Evolutionary conservation across 1,139 yeast genomes (phyloP).

Genomic region (Geotrichum fermentans): DNA sequence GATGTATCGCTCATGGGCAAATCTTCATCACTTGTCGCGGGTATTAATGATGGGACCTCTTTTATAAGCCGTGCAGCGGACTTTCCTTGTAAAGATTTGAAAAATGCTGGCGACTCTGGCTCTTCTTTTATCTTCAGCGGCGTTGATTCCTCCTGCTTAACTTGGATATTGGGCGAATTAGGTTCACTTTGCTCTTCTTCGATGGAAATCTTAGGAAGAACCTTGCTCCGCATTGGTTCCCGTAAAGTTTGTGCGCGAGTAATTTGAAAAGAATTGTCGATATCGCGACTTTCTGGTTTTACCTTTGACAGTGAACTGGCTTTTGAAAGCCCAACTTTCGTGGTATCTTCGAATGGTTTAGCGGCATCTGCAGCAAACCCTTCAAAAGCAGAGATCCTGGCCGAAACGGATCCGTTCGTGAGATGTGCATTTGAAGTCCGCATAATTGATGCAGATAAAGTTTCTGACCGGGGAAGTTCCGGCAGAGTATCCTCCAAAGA

Average conservation of each 20-base stretch:
- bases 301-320: slow-evolving; percentile 1
- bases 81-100: too few species aligned
- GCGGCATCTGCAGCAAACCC: slow-evolving; percentile 1
- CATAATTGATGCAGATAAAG: slow-evolving; percentile 1
- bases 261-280: too few species aligned
- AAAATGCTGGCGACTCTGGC: too few species aligned
- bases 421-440: slow-evolving; percentile 7
- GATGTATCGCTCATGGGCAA: too few species aligned
- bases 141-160: slow-evolving; percentile 1
- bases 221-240: too few species aligned
- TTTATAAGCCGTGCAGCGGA: too few species aligned
- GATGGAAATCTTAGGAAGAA: too few species aligned
- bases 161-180: background rate
- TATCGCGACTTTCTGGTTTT: too few species aligned
- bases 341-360: background rate
- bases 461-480: background rate
- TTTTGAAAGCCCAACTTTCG: background rate
- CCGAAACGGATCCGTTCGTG: slow-evolving; percentile 14
- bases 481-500: background rate
- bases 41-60: too few species aligned
- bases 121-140: slow-evolving; percentile 4
- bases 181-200: background rate
- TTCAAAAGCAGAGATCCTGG: slow-evolving; percentile 16
- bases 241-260: too few species aligned
- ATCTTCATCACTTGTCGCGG: too few species aligned